Evolutionary conservation across 257 asterid genomes (phyloP).

Genomic region (Knoxia roxburghii): DNA sequence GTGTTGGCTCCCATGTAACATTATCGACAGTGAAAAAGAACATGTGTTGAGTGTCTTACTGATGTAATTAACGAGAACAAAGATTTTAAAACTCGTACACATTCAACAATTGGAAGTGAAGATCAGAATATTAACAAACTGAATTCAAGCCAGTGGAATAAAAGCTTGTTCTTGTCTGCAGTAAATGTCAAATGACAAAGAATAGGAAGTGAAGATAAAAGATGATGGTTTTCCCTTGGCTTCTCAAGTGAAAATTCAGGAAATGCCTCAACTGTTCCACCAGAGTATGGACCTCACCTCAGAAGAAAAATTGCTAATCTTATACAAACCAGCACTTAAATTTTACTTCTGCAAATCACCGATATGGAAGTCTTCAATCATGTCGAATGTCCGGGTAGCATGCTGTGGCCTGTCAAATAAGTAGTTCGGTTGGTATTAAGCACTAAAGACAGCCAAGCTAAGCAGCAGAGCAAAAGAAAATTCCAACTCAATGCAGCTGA

Average conservation of each 20-base stretch:
- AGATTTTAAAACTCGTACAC: no score
- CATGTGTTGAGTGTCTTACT: no score
- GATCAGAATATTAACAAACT: no score
- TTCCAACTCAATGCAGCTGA: conserved; percentile 3
- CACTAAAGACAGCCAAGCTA: conserved; percentile 6
- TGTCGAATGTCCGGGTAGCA: conserved; percentile 83
- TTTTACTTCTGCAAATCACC: conserved; percentile 50
- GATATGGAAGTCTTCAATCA: conserved; percentile 77
- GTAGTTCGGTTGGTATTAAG: not conserved
- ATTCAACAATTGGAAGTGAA: no score
- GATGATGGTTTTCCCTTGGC: not conserved
- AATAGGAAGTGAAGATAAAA: not conserved
- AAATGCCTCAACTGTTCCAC: conserved; percentile 8
- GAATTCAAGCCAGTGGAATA: no score
- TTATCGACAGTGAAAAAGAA: no score
- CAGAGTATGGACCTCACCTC: not conserved
- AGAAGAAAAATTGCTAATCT: conserved; percentile 6
- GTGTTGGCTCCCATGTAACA: no score
- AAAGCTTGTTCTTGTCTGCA: no score
- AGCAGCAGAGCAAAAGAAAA: conserved; percentile 1
- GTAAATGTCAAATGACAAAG: no score
- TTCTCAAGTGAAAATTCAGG: not conserved
- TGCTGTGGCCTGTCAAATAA: conserved; percentile 74
- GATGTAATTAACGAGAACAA: no score
- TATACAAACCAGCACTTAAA: conserved; percentile 11